A percentile compares a stretch with the other conserved stretches of the same genome.
Evolutionary conservation across 306 rosid genomes (phyloP).

Genomic region (Ziziphus jujuba): DNA sequence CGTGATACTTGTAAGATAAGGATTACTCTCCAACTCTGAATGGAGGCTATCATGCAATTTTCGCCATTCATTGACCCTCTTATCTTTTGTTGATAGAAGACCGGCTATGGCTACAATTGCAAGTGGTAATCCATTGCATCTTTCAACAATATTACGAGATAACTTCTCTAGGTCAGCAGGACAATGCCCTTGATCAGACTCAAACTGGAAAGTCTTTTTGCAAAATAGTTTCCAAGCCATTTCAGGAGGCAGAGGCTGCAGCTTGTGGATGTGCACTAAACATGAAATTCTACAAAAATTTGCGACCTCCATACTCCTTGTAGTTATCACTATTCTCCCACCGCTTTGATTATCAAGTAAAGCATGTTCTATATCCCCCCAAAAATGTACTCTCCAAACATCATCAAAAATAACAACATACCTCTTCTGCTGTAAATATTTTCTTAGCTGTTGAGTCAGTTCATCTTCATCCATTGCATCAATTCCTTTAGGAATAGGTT

Average conservation of each 20-base stretch:
- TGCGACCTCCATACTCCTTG: background rate
- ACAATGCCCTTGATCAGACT: background rate
- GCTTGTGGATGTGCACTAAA: background rate
- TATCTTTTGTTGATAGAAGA: conserved; percentile 17
- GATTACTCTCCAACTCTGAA: conserved; percentile 11
- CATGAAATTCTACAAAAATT: background rate
- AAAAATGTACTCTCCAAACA: background rate
- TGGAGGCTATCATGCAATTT: conserved; percentile 13
- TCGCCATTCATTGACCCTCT: conserved; percentile 23
- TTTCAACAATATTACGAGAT: background rate
- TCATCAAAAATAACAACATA: background rate
- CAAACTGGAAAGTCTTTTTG: background rate
- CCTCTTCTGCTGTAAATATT: background rate
- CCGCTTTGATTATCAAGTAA: background rate
- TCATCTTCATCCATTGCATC: background rate
- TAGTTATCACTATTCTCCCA: background rate
- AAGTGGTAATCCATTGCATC: background rate
- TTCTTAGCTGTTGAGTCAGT: background rate
- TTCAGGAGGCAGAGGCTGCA: background rate
- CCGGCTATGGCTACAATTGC: background rate
- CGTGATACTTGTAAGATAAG: background rate
- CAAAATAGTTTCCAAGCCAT: background rate
- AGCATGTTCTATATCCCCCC: background rate
- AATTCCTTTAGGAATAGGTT: no score
- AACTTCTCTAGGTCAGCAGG: background rate